Evolutionary conservation across 768 basidiomycete genomes (phyloP), one percentile per base, ranked within the genome.

Genomic region (Hortiboletus flavorubellus): DNA sequence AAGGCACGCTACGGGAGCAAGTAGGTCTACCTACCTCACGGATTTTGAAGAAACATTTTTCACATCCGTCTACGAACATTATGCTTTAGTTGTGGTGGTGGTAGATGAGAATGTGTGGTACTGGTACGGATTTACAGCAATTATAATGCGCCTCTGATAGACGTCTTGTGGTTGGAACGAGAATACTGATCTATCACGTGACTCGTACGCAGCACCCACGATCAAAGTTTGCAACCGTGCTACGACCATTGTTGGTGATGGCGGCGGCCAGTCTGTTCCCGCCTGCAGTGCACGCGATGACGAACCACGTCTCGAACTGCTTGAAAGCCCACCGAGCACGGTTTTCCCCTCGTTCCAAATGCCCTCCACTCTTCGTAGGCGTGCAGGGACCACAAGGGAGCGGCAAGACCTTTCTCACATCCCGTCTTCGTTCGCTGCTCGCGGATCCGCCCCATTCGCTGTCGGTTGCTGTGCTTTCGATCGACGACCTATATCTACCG

Each of bases 381-480:
- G 66, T 97, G 15, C 95, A 97, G 73, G 95, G 95, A 1, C 93
- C 95, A 0, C 95, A 98, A 71, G 95, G 95, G 11, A 90, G 89
- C 49, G 94, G 95, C 34, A 98, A 98, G 75, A 88, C 93, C 0
- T 92, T 81, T 66, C 77, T 93, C 29, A 84, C 90, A 5, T 76
- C 78, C 6, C 79, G 76, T 30, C 76, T 95, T 30, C 68, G 79
- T 64, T 55, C 64, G 61, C 31, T 64, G 61, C 68, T 79, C 75
- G 46, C 73, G 74, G 44, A 68, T 72, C 23, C 76, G 5, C 83
- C 81, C 3, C 69, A 82, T 54, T 67, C 73, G 5, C 78, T 90
- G 12, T 78, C 76, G 16, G 80, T 85, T 35, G 84, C 78, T 4
- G 78, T 85, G 10, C 75, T 92, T 15, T 91, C 89, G 33, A 82